Percentiles rank a stretch among this genome's conserved stretches.
These are phyloP conservation scores for Epicoccum nigrum DNA, from an alignment of 2,329 filamentous ascomycete species.

Conservation along the genomic window DNA sequence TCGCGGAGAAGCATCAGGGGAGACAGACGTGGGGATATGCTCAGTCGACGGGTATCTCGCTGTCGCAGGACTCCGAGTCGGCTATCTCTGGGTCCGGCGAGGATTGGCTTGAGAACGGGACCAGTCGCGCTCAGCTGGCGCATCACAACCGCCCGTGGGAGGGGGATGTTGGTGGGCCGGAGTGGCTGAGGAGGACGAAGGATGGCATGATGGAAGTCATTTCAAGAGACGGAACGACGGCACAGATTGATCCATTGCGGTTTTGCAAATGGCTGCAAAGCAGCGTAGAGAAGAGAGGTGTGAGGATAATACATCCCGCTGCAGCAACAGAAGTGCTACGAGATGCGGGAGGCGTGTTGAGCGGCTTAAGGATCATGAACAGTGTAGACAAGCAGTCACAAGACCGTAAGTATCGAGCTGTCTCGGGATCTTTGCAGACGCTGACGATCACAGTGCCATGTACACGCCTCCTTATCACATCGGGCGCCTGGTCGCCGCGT, in stretches of 20 bases:
- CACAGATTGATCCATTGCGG: constrained; percentile 71
- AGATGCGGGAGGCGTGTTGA: constrained; percentile 59
- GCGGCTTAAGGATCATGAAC: constrained; percentile 52
- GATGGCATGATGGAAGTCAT: constrained; percentile 67
- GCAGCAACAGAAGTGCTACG: constrained; percentile 59
- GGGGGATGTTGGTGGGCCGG: constrained; percentile 49
- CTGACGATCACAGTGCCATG: constrained; percentile 60
- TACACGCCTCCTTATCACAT: constrained; percentile 68
- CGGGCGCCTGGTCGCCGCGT: constrained; percentile 72
- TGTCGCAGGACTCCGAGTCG: constrained; percentile 59
- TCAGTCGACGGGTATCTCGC: constrained; percentile 60
- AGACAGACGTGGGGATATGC: constrained; percentile 64
- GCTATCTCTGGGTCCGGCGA: constrained; percentile 57
- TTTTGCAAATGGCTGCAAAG: constrained; percentile 71
- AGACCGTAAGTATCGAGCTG: constrained; percentile 49
- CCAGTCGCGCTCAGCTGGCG: constrained; percentile 64
- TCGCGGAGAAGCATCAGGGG: constrained; percentile 67
- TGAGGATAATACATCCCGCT: constrained; percentile 70
- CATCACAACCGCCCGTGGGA: constrained; percentile 40
- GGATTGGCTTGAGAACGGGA: constrained; percentile 71
- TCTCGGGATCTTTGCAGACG: not conserved
- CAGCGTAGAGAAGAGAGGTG: constrained; percentile 63
- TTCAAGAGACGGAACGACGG: constrained; percentile 64
- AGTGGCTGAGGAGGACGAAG: constrained; percentile 64
- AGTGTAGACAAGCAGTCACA: constrained; percentile 51